phyloP scores from a whole-genome alignment of 805 yeast genomes.

The Starmerella apicola region DNA sequence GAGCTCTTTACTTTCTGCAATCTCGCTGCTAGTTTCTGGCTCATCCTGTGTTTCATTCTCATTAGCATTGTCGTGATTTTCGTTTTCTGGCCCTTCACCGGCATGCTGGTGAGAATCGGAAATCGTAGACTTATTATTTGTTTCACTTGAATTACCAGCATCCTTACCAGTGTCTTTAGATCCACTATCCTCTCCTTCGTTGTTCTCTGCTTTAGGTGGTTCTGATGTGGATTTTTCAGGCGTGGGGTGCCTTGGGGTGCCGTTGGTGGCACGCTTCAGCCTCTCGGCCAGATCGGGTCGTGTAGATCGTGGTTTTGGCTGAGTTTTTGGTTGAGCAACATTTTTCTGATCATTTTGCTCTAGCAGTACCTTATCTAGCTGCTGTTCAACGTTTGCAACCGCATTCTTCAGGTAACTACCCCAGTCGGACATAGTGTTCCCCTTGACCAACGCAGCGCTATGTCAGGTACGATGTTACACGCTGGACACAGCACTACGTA shows the following conservation, averaged over 20 bases:
- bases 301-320: background rate
- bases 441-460: too few relatives aligned
- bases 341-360: slow-evolving; percentile 13
- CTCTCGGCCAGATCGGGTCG: slow-evolving; percentile 74
- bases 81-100: background rate
- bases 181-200: background rate
- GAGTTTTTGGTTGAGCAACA: background rate
- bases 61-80: background rate
- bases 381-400: slow-evolving; percentile 33
- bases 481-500: too few relatives aligned
- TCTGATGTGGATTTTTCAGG: too few relatives aligned
- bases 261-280: slow-evolving; percentile 64
- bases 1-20: background rate
- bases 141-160: background rate
- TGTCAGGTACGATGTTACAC: too few relatives aligned
- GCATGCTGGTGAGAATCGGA: background rate
- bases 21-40: background rate
- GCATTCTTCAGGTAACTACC: slow-evolving; percentile 29
- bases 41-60: background rate
- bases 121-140: background rate
- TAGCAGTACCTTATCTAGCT: slow-evolving; percentile 30
- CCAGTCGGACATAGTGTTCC: slow-evolving; percentile 23
- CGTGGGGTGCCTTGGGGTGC: too few relatives aligned
- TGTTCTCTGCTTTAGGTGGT: slow-evolving; percentile 17
- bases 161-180: background rate